phyloP scores from a whole-genome alignment of 352 stramenopile genomes.

The Stephanocyclus meneghinianus region DNA sequence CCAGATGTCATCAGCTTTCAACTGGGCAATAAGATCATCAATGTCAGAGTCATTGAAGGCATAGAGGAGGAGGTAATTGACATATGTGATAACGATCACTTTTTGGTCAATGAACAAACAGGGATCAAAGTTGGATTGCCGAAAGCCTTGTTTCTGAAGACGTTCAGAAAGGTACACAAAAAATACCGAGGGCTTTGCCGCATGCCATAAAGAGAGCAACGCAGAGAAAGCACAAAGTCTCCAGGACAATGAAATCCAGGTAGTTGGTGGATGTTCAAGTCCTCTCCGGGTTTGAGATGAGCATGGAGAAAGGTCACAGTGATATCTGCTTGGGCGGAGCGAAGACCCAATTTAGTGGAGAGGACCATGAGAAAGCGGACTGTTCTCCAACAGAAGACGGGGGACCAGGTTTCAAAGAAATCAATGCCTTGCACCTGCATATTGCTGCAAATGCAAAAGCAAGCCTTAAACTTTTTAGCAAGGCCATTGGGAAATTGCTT shows the following conservation, averaged over 20 bases:
- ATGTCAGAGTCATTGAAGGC: neutral
- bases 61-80: slow-evolving; percentile 32
- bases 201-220: neutral
- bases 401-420: slow-evolving; percentile 6
- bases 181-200: neutral
- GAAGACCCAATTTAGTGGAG: slow-evolving; percentile 8
- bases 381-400: slow-evolving; percentile 22
- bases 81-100: slow-evolving; percentile 34
- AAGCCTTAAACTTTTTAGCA: slow-evolving; percentile 46
- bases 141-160: slow-evolving; percentile 10
- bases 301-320: slow-evolving; percentile 33
- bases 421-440: slow-evolving; percentile 41
- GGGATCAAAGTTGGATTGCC: slow-evolving; percentile 8
- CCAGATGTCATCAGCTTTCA: slow-evolving; percentile 21
- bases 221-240: slow-evolving; percentile 17
- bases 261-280: slow-evolving; percentile 37
- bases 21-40: slow-evolving; percentile 23
- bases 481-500: neutral
- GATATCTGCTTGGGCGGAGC: slow-evolving; percentile 22
- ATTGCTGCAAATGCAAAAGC: slow-evolving; percentile 45
- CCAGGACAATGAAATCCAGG: slow-evolving; percentile 16
- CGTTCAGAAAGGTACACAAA: slow-evolving; percentile 23
- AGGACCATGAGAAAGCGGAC: slow-evolving; percentile 52
- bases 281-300: neutral
- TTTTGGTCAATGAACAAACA: neutral